Evolutionary conservation across 495 filamentous ascomycete genomes (phyloP).

Genomic region (Aspergillus haitiensis): DNA sequence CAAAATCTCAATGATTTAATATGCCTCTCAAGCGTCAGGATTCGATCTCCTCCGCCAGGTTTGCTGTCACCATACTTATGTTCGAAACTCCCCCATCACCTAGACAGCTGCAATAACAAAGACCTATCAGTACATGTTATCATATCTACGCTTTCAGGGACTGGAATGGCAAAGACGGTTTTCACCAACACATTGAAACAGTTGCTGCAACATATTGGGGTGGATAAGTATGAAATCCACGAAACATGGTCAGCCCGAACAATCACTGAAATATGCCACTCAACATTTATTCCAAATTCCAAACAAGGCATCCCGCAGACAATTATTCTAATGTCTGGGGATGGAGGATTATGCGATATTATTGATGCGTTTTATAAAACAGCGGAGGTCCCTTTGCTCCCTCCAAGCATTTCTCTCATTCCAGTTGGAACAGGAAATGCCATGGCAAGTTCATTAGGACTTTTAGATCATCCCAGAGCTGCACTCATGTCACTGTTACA

Average conservation of each 20-base stretch:
- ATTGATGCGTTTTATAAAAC: conserved; percentile 61
- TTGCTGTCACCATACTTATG: conserved; percentile 25
- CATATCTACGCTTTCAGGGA: conserved; percentile 73
- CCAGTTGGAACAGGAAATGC: conserved; percentile 90
- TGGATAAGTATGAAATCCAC: conserved; percentile 49
- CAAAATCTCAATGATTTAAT: neutral
- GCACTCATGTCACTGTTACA: conserved; percentile 44
- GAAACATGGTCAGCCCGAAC: conserved; percentile 58
- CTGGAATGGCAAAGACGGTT: conserved; percentile 56
- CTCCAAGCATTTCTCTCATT: conserved; percentile 63
- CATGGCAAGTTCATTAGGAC: conserved; percentile 66
- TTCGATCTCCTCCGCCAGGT: conserved; percentile 21
- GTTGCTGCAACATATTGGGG: conserved; percentile 49
- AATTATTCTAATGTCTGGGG: conserved; percentile 77
- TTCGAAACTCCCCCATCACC: conserved; percentile 28
- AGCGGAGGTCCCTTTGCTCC: conserved; percentile 5
- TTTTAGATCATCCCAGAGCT: conserved; percentile 29
- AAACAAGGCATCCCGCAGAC: conserved; percentile 52
- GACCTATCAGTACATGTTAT: conserved; percentile 57
- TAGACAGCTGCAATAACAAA: conserved; percentile 13
- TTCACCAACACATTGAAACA: conserved; percentile 59
- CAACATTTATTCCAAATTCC: conserved; percentile 49
- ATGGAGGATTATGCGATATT: conserved; percentile 78
- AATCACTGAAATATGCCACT: conserved; percentile 59
- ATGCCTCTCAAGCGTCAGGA: conserved; percentile 21